Percentiles rank a stretch among this genome's conserved stretches.
Conservation (phyloP, 2,329 filamentous ascomycete genomes). For the Samsoniella hepiali region DNA sequence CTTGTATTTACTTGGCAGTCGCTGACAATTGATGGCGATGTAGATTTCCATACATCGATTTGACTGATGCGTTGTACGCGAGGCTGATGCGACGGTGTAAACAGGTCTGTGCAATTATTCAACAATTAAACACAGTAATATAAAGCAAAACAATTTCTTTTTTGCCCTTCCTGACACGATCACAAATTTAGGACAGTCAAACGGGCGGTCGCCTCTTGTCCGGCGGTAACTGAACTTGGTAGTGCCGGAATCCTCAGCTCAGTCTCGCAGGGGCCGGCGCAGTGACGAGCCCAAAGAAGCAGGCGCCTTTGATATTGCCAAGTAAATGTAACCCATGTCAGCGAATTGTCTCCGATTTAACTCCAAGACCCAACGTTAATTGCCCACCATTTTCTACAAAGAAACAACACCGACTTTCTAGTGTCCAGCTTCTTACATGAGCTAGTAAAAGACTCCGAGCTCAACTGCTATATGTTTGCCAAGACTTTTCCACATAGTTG, state of each 20-base stretch:
- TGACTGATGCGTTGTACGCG: too few species aligned
- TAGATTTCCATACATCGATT: too few species aligned
- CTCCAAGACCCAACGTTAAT: background rate
- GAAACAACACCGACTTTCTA: background rate
- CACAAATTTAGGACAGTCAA: background rate
- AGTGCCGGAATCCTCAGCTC: constrained; percentile 3
- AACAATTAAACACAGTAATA: too few species aligned
- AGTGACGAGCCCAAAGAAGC: background rate
- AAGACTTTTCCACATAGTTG: background rate
- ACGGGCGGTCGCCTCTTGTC: background rate
- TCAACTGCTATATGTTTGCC: background rate
- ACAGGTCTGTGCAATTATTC: too few species aligned
- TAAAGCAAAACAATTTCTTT: too few species aligned
- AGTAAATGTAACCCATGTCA: background rate
- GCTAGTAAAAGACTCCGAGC: background rate
- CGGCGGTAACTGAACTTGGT: background rate
- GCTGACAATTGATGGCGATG: too few species aligned
- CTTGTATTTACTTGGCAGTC: too few species aligned
- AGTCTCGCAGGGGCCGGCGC: too few species aligned
- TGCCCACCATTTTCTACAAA: background rate
- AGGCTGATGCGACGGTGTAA: too few species aligned
- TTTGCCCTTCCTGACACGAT: too few species aligned
- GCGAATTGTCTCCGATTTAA: background rate
- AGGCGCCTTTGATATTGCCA: background rate
- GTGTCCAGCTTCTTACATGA: background rate